Percentiles rank a stretch among this genome's conserved stretches.
These are phyloP conservation scores for Adansonia grandidieri DNA, from an alignment of 441 rosid genomes.

Conservation along the genomic window DNA sequence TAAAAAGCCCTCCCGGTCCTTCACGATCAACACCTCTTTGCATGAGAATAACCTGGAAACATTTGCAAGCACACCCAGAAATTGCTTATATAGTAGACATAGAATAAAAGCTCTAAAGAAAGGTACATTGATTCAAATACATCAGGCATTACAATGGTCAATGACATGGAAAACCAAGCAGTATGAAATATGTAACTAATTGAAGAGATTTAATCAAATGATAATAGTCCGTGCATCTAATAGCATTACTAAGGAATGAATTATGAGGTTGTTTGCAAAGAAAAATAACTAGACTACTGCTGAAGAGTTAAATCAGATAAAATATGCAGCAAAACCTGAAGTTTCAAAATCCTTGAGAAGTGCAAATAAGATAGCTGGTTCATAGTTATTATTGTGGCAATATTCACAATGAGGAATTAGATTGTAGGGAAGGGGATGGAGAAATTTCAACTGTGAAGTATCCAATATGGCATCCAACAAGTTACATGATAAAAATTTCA, in stretches of 20 bases:
- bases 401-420: too few species aligned
- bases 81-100: neutral
- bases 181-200: neutral
- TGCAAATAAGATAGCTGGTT: too few species aligned
- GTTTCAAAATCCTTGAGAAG: neutral
- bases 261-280: neutral
- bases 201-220: neutral
- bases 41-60: slow-evolving; percentile 66
- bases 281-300: neutral
- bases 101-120: neutral
- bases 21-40: slow-evolving; percentile 58
- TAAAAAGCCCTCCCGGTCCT: slow-evolving; percentile 53
- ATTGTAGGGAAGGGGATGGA: too few species aligned
- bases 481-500: neutral
- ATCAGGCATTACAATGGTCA: neutral
- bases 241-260: neutral
- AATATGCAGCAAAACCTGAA: neutral
- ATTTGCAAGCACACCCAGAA: slow-evolving; percentile 18
- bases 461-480: too few species aligned
- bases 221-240: neutral
- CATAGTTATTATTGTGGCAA: too few species aligned
- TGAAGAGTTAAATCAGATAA: neutral
- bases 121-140: neutral
- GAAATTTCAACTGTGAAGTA: too few species aligned
- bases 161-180: neutral